Conservation (phyloP, 169 alveolate species). For the Theileria annulata region DNA sequence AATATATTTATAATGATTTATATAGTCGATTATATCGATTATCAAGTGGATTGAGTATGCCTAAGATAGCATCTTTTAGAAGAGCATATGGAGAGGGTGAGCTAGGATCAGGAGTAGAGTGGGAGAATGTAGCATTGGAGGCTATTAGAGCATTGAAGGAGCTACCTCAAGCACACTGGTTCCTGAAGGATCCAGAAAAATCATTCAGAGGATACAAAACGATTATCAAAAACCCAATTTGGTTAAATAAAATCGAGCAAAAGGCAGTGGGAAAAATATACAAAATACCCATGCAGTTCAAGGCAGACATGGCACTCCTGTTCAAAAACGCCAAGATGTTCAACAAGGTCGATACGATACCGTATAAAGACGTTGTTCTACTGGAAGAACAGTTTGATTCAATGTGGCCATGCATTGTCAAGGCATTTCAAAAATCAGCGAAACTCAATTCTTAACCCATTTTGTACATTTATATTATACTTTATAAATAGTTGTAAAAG, state of each 20-base stretch:
- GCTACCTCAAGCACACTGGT: constrained; percentile 75
- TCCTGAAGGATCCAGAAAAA: constrained; percentile 70
- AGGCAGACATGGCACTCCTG: constrained; percentile 69
- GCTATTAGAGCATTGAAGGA: constrained; percentile 73
- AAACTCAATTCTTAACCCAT: neutral
- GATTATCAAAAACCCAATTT: constrained; percentile 67
- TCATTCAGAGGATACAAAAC: constrained; percentile 62
- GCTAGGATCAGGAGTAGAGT: constrained; percentile 34
- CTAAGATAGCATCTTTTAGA: constrained; percentile 55
- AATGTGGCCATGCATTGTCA: constrained; percentile 65
- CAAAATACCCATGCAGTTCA: constrained; percentile 72
- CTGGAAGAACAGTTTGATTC: constrained; percentile 67
- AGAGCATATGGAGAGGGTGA: constrained; percentile 59
- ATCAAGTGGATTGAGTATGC: constrained; percentile 55
- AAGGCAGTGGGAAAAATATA: constrained; percentile 59
- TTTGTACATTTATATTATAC: neutral
- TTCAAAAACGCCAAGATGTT: constrained; percentile 62
- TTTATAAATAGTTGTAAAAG: neutral
- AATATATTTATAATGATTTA: no score
- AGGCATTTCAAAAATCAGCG: constrained; percentile 53
- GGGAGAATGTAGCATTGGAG: constrained; percentile 71
- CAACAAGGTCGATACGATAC: constrained; percentile 63
- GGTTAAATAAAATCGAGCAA: constrained; percentile 69
- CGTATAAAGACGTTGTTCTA: constrained; percentile 44
- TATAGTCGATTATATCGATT: constrained; percentile 22